These are phyloP conservation scores for Phragmites australis DNA, from an alignment of 176 grass and related monocot species.

Conservation along the genomic window DNA sequence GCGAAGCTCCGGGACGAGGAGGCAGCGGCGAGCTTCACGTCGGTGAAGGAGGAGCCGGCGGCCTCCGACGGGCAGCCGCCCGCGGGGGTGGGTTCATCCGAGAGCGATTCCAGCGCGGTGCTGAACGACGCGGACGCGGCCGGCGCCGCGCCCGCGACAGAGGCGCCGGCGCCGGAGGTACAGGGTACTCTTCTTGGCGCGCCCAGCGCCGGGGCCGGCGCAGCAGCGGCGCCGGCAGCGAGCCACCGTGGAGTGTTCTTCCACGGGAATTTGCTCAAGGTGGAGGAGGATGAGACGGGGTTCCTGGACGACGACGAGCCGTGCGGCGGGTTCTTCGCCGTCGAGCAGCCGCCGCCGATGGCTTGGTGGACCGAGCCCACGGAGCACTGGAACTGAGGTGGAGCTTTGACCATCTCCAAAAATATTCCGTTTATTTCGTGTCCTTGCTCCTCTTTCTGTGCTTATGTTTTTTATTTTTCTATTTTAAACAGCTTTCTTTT, in stretches of 20 bases:
- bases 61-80: slow-evolving; percentile 43
- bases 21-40: slow-evolving; percentile 54
- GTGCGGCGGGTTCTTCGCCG: slow-evolving; percentile 64
- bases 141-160: slow-evolving; percentile 9
- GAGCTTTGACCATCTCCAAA: too few relatives aligned
- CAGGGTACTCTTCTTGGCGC: slow-evolving; percentile 11
- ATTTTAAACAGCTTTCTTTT: too few relatives aligned
- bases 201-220: background rate
- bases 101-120: slow-evolving; percentile 76
- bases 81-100: slow-evolving; percentile 51
- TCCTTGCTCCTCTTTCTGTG: too few relatives aligned
- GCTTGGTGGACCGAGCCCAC: slow-evolving; percentile 65
- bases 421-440: too few relatives aligned
- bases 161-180: background rate
- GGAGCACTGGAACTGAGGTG: slow-evolving; percentile 50
- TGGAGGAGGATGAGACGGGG: slow-evolving; percentile 68
- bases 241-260: slow-evolving; percentile 38
- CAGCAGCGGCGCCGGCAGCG: background rate
- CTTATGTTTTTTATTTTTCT: too few relatives aligned
- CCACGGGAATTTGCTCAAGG: slow-evolving; percentile 51
- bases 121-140: slow-evolving; percentile 49
- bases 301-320: slow-evolving; percentile 62
- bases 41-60: slow-evolving; percentile 66
- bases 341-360: slow-evolving; percentile 66
- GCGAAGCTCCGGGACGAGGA: slow-evolving; percentile 62